Evolutionary conservation across 176 grass and related monocot genomes (phyloP), one percentile per base, ranked within the genome.

Genomic region (Triticum aestivum): DNA sequence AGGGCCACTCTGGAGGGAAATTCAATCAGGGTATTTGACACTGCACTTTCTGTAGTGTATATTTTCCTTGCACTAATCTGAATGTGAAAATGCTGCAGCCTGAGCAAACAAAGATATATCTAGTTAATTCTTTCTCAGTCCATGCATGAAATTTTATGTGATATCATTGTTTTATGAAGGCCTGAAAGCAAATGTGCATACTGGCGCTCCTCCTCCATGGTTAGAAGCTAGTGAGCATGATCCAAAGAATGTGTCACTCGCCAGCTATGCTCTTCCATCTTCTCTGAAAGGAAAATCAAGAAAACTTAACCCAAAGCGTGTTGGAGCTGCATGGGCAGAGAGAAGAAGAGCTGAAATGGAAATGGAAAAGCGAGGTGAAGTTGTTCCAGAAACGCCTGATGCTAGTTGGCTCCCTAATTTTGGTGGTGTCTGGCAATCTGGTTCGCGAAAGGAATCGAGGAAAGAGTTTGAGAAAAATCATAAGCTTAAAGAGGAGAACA

Each of bases 401-500:
- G 80, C 91, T 84, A 90, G 82, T 78, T 96, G 97, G 97, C 97
- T 99, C 66, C 97, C 97, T 8, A 99, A 99, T 80, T 99, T 99
- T 88, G 94, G 94, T 33, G 65, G 97, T 84, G 94, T 96, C 35
- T 99, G 94, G 92, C 92, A 94, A 83, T 84, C 88, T 84, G 94
- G 97, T 33, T 94, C 92, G 27, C 92, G 97, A 85, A 99, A 93
- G 89, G 90, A 99, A 79, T 92, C 94, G 0, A 91, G 44, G 88
- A 99, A 93, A 86, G 92, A 90, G 65, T 99, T 96, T 76, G 90
- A 94, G 74, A 94, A 94, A 71, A 95, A 77, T 9, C 84, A 78
- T 77, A 91, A 86, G 37, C 70, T 85, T 83, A 73, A 84, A 7
- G 67, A 58, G 5, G 72, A 89, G 24, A 86, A 81, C 32, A 72